Evolutionary conservation across 495 filamentous ascomycete genomes (phyloP).

Genomic region (Aspergillus ellipticus): DNA sequence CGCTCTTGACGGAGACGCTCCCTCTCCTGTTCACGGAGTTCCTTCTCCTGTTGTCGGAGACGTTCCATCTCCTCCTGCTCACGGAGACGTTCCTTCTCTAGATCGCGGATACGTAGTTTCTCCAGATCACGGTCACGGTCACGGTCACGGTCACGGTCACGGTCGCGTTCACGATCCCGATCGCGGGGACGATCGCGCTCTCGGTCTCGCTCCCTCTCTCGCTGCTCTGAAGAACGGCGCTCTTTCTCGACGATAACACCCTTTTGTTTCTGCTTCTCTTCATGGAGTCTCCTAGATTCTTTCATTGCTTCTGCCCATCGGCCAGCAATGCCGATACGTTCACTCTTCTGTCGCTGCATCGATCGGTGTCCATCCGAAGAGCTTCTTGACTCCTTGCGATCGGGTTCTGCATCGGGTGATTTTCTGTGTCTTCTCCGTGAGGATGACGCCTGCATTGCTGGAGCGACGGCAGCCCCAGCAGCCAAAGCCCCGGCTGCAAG

Average conservation of each 20-base stretch:
- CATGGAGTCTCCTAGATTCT: slow-evolving; percentile 37
- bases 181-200: not conserved
- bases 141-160: no score
- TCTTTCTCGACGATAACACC: slow-evolving; percentile 19
- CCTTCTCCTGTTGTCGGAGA: no score
- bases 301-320: slow-evolving; percentile 41
- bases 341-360: slow-evolving; percentile 34
- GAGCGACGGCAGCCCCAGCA: slow-evolving; percentile 11
- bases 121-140: no score
- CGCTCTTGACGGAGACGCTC: not conserved
- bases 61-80: no score
- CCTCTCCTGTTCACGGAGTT: not conserved
- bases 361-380: slow-evolving; percentile 36
- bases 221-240: slow-evolving; percentile 10
- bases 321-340: slow-evolving; percentile 32
- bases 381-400: slow-evolving; percentile 35
- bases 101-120: no score
- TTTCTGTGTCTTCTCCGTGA: slow-evolving; percentile 33
- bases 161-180: not conserved
- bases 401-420: slow-evolving; percentile 22
- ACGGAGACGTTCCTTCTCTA: no score
- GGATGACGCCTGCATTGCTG: slow-evolving; percentile 11
- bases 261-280: slow-evolving; percentile 30
- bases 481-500: slow-evolving; percentile 12
- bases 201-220: slow-evolving; percentile 5